Base-by-base conservation (phyloP, 148 eudicot species). In the Heliosperma pusillum region DNA sequence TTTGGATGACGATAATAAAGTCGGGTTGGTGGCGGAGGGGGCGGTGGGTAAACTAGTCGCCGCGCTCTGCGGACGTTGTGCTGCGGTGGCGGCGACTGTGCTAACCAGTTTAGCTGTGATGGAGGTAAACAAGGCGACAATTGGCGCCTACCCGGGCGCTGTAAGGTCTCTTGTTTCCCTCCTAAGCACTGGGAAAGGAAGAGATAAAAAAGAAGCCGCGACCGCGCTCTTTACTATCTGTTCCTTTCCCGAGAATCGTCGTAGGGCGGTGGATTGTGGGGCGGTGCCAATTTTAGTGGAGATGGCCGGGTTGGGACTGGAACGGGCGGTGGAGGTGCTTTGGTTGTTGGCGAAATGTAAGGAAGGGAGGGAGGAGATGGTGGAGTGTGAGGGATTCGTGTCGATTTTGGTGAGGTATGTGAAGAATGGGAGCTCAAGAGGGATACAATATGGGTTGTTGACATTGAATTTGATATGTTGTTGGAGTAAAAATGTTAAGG, bases 21-120 rank as follows among this genome's bases (percentile, higher is more conserved):
- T 94, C 45, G 97, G 98, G 8, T 36, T 95, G 61, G 99, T 95
- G 57, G 99, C 97, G 3, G 99, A 95, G 75, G 98, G 98, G 0
- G 88, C 89, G 0, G 85, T 94, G 12, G 88, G 91, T 24, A 84
- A 77, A 7, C 55, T 95, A 1, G 85, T 92, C 3, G 78, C 82
- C 53, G 87, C 86, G 16, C 56, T 95, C 21, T 71, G 80, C 17
- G 70, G 87, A 71, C 78, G 83, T 0, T 56, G 70, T 0, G 56
- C 84, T 2, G 85, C 86, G 13, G 77, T 88, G 45, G 97, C 93
- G 17, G 99, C 99, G 56, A 95, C 97, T 5, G 83, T 89, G 17
- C 40, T 95, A 63, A 95, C 99, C 3, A 90, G 96, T 66, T 69
- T 95, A 3, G 91, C 97, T 6, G 96, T 95, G 5, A 86, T 95